Percentiles rank a stretch among this genome's conserved stretches.
phyloP scores from a whole-genome alignment of 2,329 filamentous ascomycete species.

The Fusarium sp. region DNA sequence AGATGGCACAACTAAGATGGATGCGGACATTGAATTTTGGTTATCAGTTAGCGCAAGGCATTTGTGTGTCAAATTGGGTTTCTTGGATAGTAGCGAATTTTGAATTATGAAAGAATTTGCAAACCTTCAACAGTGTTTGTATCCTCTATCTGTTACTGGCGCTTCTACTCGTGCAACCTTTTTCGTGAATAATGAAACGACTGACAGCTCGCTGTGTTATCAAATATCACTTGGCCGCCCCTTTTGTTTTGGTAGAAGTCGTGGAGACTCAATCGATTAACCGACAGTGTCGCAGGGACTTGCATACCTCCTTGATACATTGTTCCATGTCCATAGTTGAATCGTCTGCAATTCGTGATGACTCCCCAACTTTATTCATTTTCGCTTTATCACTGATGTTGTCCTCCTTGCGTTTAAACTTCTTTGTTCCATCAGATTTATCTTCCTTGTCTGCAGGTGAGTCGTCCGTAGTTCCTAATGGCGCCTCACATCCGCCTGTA shows the following conservation, averaged over 20 bases:
- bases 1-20: constrained; percentile 60
- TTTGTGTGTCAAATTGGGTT: not conserved
- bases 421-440: not conserved
- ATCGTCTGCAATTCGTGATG: not conserved
- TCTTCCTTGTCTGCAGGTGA: not conserved
- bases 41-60: constrained; percentile 17
- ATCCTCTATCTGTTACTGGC: not conserved
- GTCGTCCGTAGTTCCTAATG: not conserved
- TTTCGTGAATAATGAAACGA: not conserved
- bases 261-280: not conserved
- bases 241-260: not conserved
- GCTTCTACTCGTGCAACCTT: not conserved
- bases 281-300: not conserved
- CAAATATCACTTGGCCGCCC: not conserved
- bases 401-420: not conserved
- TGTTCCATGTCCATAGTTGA: not conserved
- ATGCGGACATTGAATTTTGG: not conserved
- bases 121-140: not conserved
- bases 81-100: constrained; percentile 17
- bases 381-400: not conserved
- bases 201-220: not conserved
- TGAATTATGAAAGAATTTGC: constrained; percentile 10
- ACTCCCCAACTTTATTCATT: not conserved
- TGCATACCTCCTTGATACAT: not conserved
- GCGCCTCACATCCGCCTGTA: not conserved